Evolutionary conservation across 2,329 filamentous ascomycete genomes (phyloP).

Genomic region (Byssoonygena ceratinophila): DNA sequence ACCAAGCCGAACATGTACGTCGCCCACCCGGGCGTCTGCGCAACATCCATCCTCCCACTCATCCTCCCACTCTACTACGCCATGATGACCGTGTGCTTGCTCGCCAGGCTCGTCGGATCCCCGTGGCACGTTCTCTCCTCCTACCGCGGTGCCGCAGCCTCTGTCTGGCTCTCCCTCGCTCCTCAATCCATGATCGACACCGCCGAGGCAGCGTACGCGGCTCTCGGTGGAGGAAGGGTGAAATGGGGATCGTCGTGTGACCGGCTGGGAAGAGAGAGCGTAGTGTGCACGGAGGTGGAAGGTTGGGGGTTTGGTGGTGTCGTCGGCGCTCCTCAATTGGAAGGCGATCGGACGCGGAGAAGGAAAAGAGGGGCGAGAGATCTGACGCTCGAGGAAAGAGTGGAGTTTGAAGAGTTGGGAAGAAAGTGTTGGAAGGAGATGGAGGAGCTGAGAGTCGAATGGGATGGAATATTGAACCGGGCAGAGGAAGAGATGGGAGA

Average conservation of each 20-base stretch:
- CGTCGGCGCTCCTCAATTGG: conserved; percentile 42
- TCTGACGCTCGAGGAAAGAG: conserved; percentile 40
- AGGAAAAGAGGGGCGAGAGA: conserved; percentile 50
- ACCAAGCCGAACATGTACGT: conserved; percentile 59
- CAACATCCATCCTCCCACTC: conserved; percentile 69
- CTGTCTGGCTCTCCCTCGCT: conserved; percentile 67
- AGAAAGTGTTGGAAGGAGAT: conserved; percentile 34
- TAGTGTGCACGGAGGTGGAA: conserved; percentile 70
- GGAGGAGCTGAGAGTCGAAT: conserved; percentile 33
- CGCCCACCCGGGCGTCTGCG: conserved; percentile 76
- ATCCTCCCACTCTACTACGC: conserved; percentile 56
- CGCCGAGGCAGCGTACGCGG: conserved; percentile 37
- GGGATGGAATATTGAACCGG: conserved; percentile 32
- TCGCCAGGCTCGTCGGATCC: conserved; percentile 68
- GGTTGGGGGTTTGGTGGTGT: conserved; percentile 64
- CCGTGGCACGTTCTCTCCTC: conserved; percentile 75
- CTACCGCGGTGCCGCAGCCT: conserved; percentile 65
- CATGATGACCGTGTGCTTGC: conserved; percentile 57
- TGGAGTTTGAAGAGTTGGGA: conserved; percentile 33
- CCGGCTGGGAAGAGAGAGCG: conserved; percentile 46
- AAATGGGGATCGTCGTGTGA: conserved; percentile 82
- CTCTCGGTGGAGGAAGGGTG: conserved; percentile 50
- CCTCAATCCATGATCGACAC: conserved; percentile 39
- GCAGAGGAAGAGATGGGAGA: conserved; percentile 20
- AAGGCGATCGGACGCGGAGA: conserved; percentile 43